A percentile compares a stretch with the other conserved stretches of the same genome.
phyloP scores from a whole-genome alignment of 306 rosid genomes.

The Trifolium dubium region DNA sequence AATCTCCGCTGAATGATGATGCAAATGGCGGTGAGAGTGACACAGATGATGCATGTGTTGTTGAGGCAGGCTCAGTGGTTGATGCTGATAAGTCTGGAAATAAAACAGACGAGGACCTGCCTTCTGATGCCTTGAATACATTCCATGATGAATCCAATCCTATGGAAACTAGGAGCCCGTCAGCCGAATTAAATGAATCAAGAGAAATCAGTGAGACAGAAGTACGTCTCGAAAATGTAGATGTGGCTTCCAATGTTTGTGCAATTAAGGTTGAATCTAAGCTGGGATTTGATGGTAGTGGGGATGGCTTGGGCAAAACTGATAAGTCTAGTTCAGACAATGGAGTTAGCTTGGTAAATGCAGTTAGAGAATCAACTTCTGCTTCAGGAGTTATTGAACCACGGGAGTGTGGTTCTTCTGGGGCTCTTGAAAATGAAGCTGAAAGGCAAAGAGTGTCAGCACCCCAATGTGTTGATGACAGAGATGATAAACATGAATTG shows the following conservation, averaged over 20 bases:
- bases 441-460: slow-evolving; percentile 40
- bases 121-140: slow-evolving; percentile 44
- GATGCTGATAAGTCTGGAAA: slow-evolving; percentile 61
- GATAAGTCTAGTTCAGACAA: slow-evolving; percentile 45
- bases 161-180: slow-evolving; percentile 48
- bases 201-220: slow-evolving; percentile 47
- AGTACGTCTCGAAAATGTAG: slow-evolving; percentile 40
- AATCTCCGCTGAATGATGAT: slow-evolving; percentile 59
- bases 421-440: slow-evolving; percentile 43
- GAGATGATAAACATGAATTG: slow-evolving; percentile 42
- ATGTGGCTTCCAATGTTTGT: slow-evolving; percentile 47
- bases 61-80: slow-evolving; percentile 61
- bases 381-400: slow-evolving; percentile 45
- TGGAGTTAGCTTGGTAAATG: slow-evolving; percentile 35
- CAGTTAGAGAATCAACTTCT: slow-evolving; percentile 38
- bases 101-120: slow-evolving; percentile 62
- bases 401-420: slow-evolving; percentile 43
- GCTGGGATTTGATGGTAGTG: slow-evolving; percentile 45
- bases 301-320: slow-evolving; percentile 37
- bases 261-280: slow-evolving; percentile 47
- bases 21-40: slow-evolving; percentile 79
- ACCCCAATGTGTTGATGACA: slow-evolving; percentile 37
- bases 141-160: slow-evolving; percentile 55
- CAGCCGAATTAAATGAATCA: slow-evolving; percentile 45
- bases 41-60: slow-evolving; percentile 68